Base-by-base conservation (phyloP, 352 stramenopile species). In the Blastocystis sp. region DNA sequence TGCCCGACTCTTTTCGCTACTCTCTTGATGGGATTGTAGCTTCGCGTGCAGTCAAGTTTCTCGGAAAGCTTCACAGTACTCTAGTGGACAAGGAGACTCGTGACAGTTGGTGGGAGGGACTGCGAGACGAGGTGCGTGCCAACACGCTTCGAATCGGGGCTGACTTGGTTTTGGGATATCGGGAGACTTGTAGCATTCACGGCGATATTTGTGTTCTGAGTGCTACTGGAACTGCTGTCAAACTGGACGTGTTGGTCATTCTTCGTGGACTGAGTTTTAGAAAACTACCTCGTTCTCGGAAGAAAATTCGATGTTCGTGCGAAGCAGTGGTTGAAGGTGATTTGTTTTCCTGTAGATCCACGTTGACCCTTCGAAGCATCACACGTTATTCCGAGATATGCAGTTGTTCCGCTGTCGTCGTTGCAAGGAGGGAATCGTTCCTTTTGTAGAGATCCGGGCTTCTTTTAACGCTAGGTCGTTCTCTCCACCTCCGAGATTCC, bases 31-130 rank as follows among this genome's bases (percentile, higher is more conserved):
- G 94, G 23, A 94, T 96, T 47, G 93, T 97, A 5, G 95, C 94
- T 29, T 92, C 93, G 7, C 91, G 94, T 4, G 95, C 93, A 5
- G 94, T 96, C 13, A 96, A 97, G 70, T 97, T 95, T 88, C 76
- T 97, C 13, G 94, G 94, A 5, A 94, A 95, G 79, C 91, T 98
- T 39, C 95, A 95, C 5, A 97, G 94, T 4, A 98, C 98, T 73
- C 90, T 98, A 7, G 96, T 94, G 0, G 97, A 98, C 91, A 96
- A 98, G 87, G 96, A 98, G 89, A 98, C 96, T 0, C 91, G 97
- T 82, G 97, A 99, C 90, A 96, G 94, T 18, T 99, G 97, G 97
- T 99, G 97, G 97, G 93, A 94, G 26, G 96, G 98, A 90, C 92
- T 98, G 5, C 93, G 97, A 41, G 96, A 98, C 92, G 96, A 99